These are phyloP conservation scores for Phycomyces nitens DNA, from an alignment of 192 early-diverging fungal genomes.

Conservation along the genomic window DNA sequence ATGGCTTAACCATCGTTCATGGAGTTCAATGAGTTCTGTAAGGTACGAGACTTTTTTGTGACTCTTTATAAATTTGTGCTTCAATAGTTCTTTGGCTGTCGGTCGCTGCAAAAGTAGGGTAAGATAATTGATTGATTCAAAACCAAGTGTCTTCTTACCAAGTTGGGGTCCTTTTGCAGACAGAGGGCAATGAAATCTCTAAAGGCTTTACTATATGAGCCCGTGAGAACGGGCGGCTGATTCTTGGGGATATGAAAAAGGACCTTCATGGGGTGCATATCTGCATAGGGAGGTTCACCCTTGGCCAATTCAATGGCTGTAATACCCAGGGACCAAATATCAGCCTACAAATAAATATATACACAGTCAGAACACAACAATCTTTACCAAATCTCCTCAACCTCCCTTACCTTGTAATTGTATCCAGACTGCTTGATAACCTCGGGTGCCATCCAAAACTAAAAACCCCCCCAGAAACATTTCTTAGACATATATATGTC, in stretches of 20 bases:
- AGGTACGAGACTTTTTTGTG: slow-evolving; percentile 84
- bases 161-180: slow-evolving; percentile 78
- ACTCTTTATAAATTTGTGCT: slow-evolving; percentile 81
- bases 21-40: slow-evolving; percentile 79
- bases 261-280: slow-evolving; percentile 94
- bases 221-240: slow-evolving; percentile 77
- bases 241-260: slow-evolving; percentile 92
- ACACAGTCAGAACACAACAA: no score
- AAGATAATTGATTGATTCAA: no score
- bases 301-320: slow-evolving; percentile 96
- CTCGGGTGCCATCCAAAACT: slow-evolving; percentile 93
- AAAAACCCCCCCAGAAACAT: slow-evolving; percentile 2
- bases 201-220: slow-evolving; percentile 76
- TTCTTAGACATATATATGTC: no score
- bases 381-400: no score
- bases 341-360: slow-evolving; percentile 60
- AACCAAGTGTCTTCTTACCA: slow-evolving; percentile 59
- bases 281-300: slow-evolving; percentile 87
- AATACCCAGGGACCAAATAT: slow-evolving; percentile 97
- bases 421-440: slow-evolving; percentile 94
- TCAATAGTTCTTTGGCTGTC: slow-evolving; percentile 81
- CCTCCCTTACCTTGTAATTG: slow-evolving; percentile 66
- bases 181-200: slow-evolving; percentile 88
- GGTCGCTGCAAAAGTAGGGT: slow-evolving; percentile 57
- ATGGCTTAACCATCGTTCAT: slow-evolving; percentile 73